Conservation (phyloP, 192 early-diverging fungal species). For the Bifiguratus adelaidae region DNA sequence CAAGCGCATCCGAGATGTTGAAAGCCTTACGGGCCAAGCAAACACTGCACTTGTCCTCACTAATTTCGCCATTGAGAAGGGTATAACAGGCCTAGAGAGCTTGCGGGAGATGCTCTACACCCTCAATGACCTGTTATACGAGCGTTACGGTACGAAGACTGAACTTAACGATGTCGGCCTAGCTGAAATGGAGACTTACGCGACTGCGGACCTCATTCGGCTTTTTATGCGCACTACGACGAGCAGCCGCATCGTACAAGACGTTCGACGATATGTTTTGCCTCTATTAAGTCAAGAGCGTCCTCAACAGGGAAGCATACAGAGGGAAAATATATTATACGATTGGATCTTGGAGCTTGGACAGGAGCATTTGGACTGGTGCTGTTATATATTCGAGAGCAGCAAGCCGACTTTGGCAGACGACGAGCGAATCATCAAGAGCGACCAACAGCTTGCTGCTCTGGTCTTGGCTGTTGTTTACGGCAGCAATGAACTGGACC, state of each 20-base stretch:
- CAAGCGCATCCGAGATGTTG: no score
- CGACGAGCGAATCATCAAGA: conserved; percentile 39
- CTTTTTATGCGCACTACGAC: no score
- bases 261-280: conserved; percentile 31
- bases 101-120: no score
- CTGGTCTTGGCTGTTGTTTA: conserved; percentile 36
- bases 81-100: no score
- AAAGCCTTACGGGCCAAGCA: no score
- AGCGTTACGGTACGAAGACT: no score
- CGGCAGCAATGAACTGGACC: conserved; percentile 22
- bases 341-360: conserved; percentile 27
- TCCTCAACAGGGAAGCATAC: background rate
- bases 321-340: conserved; percentile 20
- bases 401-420: conserved; percentile 30
- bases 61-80: no score
- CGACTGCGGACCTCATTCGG: no score
- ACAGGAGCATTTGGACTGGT: conserved; percentile 25
- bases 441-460: conserved; percentile 35
- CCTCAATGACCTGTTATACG: no score
- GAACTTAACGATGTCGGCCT: no score
- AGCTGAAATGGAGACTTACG: no score
- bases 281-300: conserved; percentile 21
- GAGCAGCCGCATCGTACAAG: conserved; percentile 36
- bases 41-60: no score
- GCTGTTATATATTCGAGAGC: conserved; percentile 30